Conservation (phyloP, 306 rosid genomes). For the Trifolium dubium region DNA sequence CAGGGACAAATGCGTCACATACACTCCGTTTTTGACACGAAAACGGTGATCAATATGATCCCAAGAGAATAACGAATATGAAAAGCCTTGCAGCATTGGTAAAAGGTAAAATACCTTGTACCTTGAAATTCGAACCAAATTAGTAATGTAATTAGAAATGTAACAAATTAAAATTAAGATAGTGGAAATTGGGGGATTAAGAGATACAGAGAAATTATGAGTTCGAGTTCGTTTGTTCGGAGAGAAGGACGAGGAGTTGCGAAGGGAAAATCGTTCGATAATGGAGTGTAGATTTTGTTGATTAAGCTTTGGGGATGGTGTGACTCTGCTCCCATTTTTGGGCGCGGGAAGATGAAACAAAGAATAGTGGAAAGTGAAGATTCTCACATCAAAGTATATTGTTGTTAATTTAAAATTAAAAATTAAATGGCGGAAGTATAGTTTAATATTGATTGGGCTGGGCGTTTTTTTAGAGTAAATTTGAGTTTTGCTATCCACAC, state of each 20-base stretch:
- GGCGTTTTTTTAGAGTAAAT: too few species aligned
- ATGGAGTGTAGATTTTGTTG: constrained; percentile 57
- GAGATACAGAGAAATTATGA: constrained; percentile 58
- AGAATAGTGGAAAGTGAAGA: not conserved
- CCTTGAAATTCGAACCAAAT: constrained; percentile 50
- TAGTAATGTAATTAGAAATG: constrained; percentile 21
- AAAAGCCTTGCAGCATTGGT: constrained; percentile 88
- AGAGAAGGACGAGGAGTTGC: constrained; percentile 70
- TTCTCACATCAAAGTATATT: not conserved
- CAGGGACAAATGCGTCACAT: constrained; percentile 70
- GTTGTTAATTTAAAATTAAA: too few species aligned
- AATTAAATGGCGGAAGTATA: too few species aligned
- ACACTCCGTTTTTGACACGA: constrained; percentile 61
- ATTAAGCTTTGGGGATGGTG: constrained; percentile 65
- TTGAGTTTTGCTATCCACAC: too few species aligned
- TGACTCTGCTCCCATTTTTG: constrained; percentile 57
- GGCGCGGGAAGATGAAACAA: not conserved
- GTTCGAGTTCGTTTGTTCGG: constrained; percentile 69
- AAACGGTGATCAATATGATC: constrained; percentile 53
- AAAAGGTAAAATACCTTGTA: constrained; percentile 84
- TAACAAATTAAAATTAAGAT: not conserved
- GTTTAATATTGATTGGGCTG: too few species aligned
- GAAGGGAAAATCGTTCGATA: constrained; percentile 67
- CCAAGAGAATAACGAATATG: constrained; percentile 75
- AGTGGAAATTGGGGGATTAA: constrained; percentile 23